Conservation (phyloP, 108 stramenopile genomes). For the Nitzschia palea region DNA sequence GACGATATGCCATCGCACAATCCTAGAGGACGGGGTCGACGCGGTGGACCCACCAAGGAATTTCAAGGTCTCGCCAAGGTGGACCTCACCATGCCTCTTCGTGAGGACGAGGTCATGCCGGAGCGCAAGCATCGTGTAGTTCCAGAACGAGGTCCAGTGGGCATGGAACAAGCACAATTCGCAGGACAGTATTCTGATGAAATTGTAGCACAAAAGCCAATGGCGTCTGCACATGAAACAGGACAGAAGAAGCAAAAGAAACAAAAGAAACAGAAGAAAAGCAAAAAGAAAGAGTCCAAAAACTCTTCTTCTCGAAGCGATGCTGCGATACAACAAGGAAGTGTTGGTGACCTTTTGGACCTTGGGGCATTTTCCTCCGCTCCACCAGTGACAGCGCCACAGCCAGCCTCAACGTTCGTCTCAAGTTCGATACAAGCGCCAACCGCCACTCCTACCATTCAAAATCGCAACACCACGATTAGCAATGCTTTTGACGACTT, state of each 20-base stretch:
- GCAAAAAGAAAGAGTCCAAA: slow-evolving; percentile 57
- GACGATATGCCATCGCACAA: slow-evolving; percentile 39
- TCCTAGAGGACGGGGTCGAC: slow-evolving; percentile 6
- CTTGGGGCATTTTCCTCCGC: slow-evolving; percentile 31
- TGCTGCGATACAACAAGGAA: slow-evolving; percentile 11
- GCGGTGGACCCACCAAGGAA: slow-evolving; percentile 30
- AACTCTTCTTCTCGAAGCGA: slow-evolving; percentile 29
- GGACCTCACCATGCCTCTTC: slow-evolving; percentile 82
- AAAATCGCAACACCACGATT: slow-evolving; percentile 37
- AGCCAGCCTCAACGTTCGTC: slow-evolving; percentile 5
- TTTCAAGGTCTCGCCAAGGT: slow-evolving; percentile 73
- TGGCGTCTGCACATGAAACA: neutral
- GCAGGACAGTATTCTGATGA: neutral
- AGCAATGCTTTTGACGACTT: slow-evolving; percentile 80
- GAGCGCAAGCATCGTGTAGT: slow-evolving; percentile 70
- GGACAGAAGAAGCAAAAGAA: slow-evolving; percentile 38
- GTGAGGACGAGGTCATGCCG: slow-evolving; percentile 86
- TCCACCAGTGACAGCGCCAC: slow-evolving; percentile 1
- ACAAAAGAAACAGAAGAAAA: slow-evolving; percentile 63
- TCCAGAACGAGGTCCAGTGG: slow-evolving; percentile 35
- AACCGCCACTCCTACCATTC: neutral
- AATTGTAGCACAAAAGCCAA: slow-evolving; percentile 21
- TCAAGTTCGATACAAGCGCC: too few relatives aligned
- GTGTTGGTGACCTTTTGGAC: slow-evolving; percentile 55
- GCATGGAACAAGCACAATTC: neutral